Conservation (phyloP, 306 rosid genomes). For the Prunus mume region DNA sequence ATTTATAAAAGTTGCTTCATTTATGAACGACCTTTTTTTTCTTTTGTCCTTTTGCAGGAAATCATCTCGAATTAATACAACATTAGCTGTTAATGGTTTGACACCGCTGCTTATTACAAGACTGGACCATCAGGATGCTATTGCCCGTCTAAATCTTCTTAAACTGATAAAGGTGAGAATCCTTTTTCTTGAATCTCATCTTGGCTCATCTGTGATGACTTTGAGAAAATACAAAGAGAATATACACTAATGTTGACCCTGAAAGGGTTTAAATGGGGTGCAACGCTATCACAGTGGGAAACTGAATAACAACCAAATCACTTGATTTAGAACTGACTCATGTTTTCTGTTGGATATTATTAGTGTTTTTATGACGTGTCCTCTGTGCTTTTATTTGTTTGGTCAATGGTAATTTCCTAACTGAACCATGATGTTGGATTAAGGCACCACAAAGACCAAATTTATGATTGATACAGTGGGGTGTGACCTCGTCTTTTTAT, state of each 20-base stretch:
- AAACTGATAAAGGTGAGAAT: constrained; percentile 80
- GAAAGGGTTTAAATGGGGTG: not conserved
- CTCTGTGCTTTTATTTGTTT: no score
- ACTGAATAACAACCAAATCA: not conserved
- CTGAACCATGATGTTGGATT: not conserved
- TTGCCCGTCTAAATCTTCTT: constrained; percentile 97
- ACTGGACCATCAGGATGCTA: constrained; percentile 98
- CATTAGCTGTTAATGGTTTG: constrained; percentile 91
- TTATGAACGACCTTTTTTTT: not conserved
- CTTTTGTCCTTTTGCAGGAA: constrained; percentile 57
- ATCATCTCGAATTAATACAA: constrained; percentile 93
- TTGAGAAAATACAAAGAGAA: not conserved
- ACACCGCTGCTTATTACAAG: constrained; percentile 92
- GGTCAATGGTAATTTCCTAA: no score
- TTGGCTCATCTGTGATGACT: not conserved
- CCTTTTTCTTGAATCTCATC: not conserved
- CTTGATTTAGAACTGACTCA: not conserved
- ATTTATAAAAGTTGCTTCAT: not conserved
- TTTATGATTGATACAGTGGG: not conserved
- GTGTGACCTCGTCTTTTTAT: no score
- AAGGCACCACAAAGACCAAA: not conserved
- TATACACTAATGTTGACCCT: not conserved
- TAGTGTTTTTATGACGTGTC: no score
- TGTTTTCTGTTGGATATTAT: no score
- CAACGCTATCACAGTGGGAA: not conserved